A percentile compares a stretch with the other conserved stretches of the same genome.
These are phyloP conservation scores for Marasmius sp. DNA, from an alignment of 1,284 basidiomycete species.

Conservation along the genomic window DNA sequence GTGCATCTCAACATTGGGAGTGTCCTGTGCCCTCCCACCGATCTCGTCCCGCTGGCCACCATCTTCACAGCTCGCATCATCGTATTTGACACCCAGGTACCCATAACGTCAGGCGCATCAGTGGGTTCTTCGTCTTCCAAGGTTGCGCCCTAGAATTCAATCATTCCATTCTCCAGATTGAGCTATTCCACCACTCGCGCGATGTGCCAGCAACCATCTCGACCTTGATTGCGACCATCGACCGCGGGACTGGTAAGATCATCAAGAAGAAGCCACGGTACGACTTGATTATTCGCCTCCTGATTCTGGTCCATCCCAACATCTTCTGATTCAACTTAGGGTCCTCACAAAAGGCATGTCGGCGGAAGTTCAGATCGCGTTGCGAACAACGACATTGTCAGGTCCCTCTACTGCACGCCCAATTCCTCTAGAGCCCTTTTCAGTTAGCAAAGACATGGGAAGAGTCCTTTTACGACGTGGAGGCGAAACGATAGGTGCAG, in stretches of 20 bases:
- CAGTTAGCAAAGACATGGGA: slow-evolving; percentile 96
- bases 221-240: slow-evolving; percentile 77
- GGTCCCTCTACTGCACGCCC: slow-evolving; percentile 51
- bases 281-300: slow-evolving; percentile 14
- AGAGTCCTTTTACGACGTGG: slow-evolving; percentile 83
- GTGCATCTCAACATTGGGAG: slow-evolving; percentile 87
- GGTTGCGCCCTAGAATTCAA: background rate
- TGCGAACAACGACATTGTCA: slow-evolving; percentile 59
- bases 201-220: slow-evolving; percentile 89
- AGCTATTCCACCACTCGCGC: slow-evolving; percentile 92
- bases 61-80: slow-evolving; percentile 87
- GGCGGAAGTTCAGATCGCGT: slow-evolving; percentile 82
- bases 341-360: slow-evolving; percentile 83
- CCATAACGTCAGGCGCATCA: slow-evolving; percentile 86
- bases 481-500: slow-evolving; percentile 95
- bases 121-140: slow-evolving; percentile 41
- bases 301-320: slow-evolving; percentile 1
- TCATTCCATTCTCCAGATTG: slow-evolving; percentile 52
- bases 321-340: slow-evolving; percentile 34
- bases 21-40: slow-evolving; percentile 79
- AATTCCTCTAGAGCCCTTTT: slow-evolving; percentile 86
- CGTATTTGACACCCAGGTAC: slow-evolving; percentile 90
- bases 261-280: slow-evolving; percentile 83
- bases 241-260: slow-evolving; percentile 76
- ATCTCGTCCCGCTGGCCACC: slow-evolving; percentile 74